Conservation (phyloP, 2,329 filamentous ascomycete genomes). For the Talaromyces pinophilus region DNA sequence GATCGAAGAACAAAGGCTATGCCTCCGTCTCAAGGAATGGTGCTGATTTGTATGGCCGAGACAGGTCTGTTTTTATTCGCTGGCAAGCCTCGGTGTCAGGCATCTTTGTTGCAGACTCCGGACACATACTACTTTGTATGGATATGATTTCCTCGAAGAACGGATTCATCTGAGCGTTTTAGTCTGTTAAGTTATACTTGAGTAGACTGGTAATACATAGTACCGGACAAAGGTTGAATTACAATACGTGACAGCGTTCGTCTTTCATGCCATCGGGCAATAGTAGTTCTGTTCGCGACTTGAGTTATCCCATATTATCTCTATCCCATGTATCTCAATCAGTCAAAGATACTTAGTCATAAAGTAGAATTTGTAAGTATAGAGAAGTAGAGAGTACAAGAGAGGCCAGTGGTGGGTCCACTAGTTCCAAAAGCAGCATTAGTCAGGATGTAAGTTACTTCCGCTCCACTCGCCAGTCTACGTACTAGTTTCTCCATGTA, state of each 20-base stretch:
- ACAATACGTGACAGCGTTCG: neutral
- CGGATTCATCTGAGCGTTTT: neutral
- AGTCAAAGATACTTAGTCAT: no score
- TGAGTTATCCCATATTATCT: neutral
- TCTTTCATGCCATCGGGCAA: neutral
- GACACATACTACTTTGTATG: neutral
- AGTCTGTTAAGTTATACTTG: neutral
- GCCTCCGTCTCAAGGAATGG: neutral
- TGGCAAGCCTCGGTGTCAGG: neutral
- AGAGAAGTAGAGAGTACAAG: neutral
- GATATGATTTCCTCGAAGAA: neutral
- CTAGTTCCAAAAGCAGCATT: constrained; percentile 12
- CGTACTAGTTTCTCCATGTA: constrained; percentile 7
- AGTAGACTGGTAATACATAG: neutral
- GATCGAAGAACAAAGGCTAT: neutral
- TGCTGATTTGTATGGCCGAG: neutral
- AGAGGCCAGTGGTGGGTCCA: neutral
- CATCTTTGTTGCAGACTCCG: neutral
- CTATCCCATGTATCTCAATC: neutral
- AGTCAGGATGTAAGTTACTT: constrained; percentile 10
- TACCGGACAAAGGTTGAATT: neutral
- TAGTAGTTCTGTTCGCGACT: neutral
- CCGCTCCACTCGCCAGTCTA: constrained; percentile 14
- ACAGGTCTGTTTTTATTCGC: neutral
- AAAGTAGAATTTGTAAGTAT: neutral